Evolutionary conservation across 1,284 basidiomycete genomes (phyloP), one percentile per base, ranked within the genome.

Genomic region (Neotropicomus parvogracilis): DNA sequence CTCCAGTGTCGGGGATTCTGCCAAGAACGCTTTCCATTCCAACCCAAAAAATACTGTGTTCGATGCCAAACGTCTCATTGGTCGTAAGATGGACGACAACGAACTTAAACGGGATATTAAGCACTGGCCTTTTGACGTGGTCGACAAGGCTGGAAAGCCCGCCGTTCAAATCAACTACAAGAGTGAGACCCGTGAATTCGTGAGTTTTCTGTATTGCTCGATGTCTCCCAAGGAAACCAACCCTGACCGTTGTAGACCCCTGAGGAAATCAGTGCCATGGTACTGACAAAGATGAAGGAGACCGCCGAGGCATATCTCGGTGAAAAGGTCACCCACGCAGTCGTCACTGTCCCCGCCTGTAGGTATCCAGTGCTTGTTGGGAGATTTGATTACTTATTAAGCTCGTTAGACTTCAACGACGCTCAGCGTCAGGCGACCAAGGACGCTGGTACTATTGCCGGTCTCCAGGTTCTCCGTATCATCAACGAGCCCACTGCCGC

Each of bases 401-500:
- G 14, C 41, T 8, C 7, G 3, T 37, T 24, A 85, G 82, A 95
- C 79, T 95, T 97, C 84, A 98, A 98, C 73, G 94, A 99, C 75
- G 92, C 95, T 67, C 95, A 99, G 74, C 93, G 95, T 71, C 93
- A 95, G 70, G 95, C 95, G 11, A 99, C 95, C 72, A 98, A 97
- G 78, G 95, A 99, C 66, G 94, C 95, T 56, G 95, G 95, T 63
- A 91, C 88, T 33, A 98, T 98, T 62, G 93, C 95, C 44, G 95
- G 95, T 70, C 88, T 99, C 46, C 83, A 88, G 57, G 91, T 98
- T 52, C 88, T 97, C 62, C 92, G 95, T 75, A 97, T 98, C 71
- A 95, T 99, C 75, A 98, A 98, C 75, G 95, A 99, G 74, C 95
- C 95, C 45, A 98, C 95, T 44, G 95, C 95, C 44, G 95, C 95